Evolutionary conservation across 805 yeast genomes (phyloP).

Genomic region (Starmera dryadoides): DNA sequence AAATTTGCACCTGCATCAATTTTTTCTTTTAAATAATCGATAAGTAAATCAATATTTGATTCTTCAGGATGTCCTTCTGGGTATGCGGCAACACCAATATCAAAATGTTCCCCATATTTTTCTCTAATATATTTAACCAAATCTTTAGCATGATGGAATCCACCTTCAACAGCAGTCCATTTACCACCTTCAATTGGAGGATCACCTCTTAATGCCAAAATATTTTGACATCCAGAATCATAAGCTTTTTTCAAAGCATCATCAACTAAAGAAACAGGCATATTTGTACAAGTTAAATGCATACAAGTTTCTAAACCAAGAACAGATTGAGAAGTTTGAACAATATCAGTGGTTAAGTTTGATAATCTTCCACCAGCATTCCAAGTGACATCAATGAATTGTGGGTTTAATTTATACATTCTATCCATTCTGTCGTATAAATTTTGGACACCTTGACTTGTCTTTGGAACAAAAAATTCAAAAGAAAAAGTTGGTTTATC

Average conservation of each 20-base stretch:
- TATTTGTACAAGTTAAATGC: conserved; percentile 96
- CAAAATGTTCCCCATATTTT: conserved; percentile 82
- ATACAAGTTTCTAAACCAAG: conserved; percentile 93
- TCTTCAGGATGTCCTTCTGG: conserved; percentile 98
- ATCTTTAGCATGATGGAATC: conserved; percentile 84
- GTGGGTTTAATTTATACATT: conserved; percentile 88
- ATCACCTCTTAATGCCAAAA: conserved; percentile 91
- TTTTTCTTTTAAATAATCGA: conserved; percentile 71
- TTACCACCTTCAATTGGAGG: conserved; percentile 69
- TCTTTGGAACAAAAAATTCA: conserved; percentile 96
- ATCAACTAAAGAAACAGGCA: conserved; percentile 77
- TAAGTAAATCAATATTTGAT: conserved; percentile 35
- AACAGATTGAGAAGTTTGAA: conserved; percentile 82
- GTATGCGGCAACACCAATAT: conserved; percentile 94
- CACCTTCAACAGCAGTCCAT: conserved; percentile 49
- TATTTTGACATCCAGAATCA: conserved; percentile 90
- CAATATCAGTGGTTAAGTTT: conserved; percentile 83
- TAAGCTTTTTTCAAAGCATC: conserved; percentile 80
- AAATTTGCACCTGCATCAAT: conserved; percentile 93
- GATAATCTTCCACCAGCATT: conserved; percentile 93
- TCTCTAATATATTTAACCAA: conserved; percentile 67
- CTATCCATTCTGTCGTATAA: conserved; percentile 95
- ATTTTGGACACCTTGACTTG: conserved; percentile 94
- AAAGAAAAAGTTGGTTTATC: conserved; percentile 75
- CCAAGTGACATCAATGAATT: conserved; percentile 96